Base-by-base conservation (phyloP, 2,329 filamentous ascomycete genomes). In the Orbilia blumenaviensis region DNA sequence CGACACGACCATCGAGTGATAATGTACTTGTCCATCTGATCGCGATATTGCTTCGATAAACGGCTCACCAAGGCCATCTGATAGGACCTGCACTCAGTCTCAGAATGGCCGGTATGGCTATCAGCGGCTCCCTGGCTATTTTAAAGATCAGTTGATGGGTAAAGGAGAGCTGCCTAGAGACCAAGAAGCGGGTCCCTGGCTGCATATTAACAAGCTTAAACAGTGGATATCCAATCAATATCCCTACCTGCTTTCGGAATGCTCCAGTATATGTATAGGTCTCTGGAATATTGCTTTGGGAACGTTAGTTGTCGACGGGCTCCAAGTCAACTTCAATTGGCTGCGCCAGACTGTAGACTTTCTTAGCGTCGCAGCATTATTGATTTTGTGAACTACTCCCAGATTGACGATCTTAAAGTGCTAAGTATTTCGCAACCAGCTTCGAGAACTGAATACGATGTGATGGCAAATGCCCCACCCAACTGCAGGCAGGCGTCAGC, bases 121-220 rank as follows among this genome's bases (percentile, higher is more conserved):
- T 66, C 64, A 76, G 72, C 72, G 72, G 72, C 72, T 62, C 66
- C 60, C 64, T 66, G 48, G 72, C 54, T 66, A 66, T 50, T 69
- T 50, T 29, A 60, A 27, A 58, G 56, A 75, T 67, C 71, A 75
- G 34, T 68, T 75, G 56, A 63, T 63, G 61, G 36, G 21, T 67
- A 52, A 34, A 66, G 52, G 54, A 76, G 72, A 69, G 72, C 64
- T 76, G 72, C 72, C 72, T 76, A 76, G 72, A 62, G 46, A 66
- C 64, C 64, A 58, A 21, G 60, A 61, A 48, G 54, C 56, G 58
- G 44, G 46, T 50, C 56, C 72, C 72, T 68, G 50, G 64, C 64
- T 61, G 64, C 56, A 60, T 76, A 52, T 69, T 52, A 76, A 64
- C 72, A 76, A 66, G 72, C 58, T 76, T 69, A 69, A 69, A 63